Evolutionary conservation across 192 early-diverging fungal genomes (phyloP), one percentile per base, ranked within the genome.

Genomic region (Backusella macrospora): DNA sequence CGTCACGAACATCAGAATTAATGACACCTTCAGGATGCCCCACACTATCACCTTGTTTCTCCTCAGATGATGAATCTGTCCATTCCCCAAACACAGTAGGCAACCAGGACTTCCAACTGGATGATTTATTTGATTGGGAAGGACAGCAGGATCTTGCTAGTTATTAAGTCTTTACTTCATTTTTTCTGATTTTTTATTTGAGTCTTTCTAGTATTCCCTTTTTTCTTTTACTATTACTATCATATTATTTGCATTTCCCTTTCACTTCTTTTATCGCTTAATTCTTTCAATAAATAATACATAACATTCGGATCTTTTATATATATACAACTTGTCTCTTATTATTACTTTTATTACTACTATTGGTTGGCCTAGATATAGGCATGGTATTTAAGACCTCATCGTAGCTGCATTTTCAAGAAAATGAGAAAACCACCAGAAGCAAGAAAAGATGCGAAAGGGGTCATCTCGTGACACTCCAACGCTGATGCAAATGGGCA

Each of bases 121-220:
- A 81, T 74, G 79, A 81, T 67, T 34, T 81, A 46, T 74, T 81
- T 37, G 79, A 81, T 46, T 81, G 79, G 79, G 72, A 74, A 16
- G 79, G 79, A 40, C 75, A 81, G 48, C 79, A 80, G 40, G 52
- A 43, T 12, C 52, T 72, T 43, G 49, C 34, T 21, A 23, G 9
- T 15, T 72, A 62, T 72, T 21, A 18, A 42, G 2, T 34, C 2
- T 34, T 34, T 2, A 34, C 29, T 34, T 34, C 29, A 34, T 34
- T 34, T 34, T 29, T 62, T 65, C 55, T 59, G 43, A 34, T 66
- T 63, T 70, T 74, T 43, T 68, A 62, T 43, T 69, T 65, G 29
- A 8, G 4, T 39, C 16, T 59, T n/a, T 52, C 9, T 18, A 26
- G n/a, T 59, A 59, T 59, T 59, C 21, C 52, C 52, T 9, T 43